Conservation (phyloP, 108 stramenopile species). For the Aurantiochytrium sp. region DNA sequence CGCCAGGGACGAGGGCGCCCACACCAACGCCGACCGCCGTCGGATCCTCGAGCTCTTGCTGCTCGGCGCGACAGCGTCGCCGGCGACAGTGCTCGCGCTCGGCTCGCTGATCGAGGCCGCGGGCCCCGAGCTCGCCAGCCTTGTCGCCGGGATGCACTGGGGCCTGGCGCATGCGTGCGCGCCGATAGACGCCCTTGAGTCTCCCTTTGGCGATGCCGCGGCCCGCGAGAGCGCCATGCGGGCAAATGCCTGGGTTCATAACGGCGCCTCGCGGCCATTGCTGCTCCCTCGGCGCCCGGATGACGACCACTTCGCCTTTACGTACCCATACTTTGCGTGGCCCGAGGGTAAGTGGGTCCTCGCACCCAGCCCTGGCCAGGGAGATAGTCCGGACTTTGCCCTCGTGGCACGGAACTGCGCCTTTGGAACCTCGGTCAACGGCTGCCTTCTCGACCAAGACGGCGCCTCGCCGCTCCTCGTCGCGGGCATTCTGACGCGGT, state of each 20-base stretch:
- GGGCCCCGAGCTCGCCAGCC: background rate
- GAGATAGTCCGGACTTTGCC: background rate
- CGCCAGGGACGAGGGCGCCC: no score
- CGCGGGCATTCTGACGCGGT: background rate
- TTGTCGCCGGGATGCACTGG: background rate
- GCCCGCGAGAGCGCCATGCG: background rate
- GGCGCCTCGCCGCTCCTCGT: background rate
- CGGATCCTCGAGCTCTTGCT: background rate
- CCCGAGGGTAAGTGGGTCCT: background rate
- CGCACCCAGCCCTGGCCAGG: background rate
- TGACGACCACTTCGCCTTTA: background rate
- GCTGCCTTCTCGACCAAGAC: background rate
- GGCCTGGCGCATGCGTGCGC: background rate
- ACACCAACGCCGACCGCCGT: background rate
- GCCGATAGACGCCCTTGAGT: background rate
- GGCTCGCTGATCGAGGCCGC: background rate
- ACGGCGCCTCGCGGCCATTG: background rate
- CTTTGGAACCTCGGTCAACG: background rate
- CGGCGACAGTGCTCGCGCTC: background rate
- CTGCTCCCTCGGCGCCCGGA: background rate
- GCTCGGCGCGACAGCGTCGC: background rate
- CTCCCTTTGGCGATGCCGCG: background rate
- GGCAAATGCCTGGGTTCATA: background rate
- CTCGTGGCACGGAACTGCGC: background rate
- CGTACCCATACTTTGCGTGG: conserved; percentile 24